Evolutionary conservation across 2,329 filamentous ascomycete genomes (phyloP).

Genomic region (Fragosphaeria purpurea): DNA sequence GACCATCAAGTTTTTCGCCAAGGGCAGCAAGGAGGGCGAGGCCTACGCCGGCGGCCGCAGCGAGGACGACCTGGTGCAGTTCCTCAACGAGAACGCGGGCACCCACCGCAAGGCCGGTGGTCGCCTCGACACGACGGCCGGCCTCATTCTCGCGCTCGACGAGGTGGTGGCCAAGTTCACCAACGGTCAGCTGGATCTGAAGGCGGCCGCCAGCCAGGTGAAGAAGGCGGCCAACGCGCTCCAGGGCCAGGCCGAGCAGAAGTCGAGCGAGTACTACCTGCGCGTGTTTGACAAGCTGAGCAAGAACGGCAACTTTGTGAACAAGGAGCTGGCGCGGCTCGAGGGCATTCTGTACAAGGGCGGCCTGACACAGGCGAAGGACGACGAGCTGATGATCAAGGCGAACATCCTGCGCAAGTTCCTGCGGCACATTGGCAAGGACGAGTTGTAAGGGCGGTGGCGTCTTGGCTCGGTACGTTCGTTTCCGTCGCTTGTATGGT

Average conservation of each 20-base stretch:
- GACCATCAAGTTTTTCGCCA: conserved; percentile 96
- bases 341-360: conserved; percentile 77
- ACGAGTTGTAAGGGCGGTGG: conserved; percentile 50
- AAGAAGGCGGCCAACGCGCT: conserved; percentile 59
- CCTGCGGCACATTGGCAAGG: conserved; percentile 44
- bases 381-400: conserved; percentile 78
- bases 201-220: conserved; percentile 58
- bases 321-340: conserved; percentile 77
- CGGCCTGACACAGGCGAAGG: conserved; percentile 72
- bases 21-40: conserved; percentile 63
- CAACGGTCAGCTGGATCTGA: conserved; percentile 45
- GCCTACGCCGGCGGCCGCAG: conserved; percentile 66
- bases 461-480: no score
- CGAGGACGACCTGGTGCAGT: conserved; percentile 67
- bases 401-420: conserved; percentile 83
- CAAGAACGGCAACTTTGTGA: conserved; percentile 65
- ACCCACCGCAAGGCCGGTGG: conserved; percentile 78
- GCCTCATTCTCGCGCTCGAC: conserved; percentile 74
- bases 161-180: conserved; percentile 63
- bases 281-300: conserved; percentile 79
- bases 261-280: conserved; percentile 89
- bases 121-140: conserved; percentile 65
- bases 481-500: no score
- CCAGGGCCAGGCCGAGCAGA: conserved; percentile 52
- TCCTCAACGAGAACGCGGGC: conserved; percentile 80